phyloP scores from a whole-genome alignment of 2,329 filamentous ascomycete genomes.

The Fusarium verticillioides region DNA sequence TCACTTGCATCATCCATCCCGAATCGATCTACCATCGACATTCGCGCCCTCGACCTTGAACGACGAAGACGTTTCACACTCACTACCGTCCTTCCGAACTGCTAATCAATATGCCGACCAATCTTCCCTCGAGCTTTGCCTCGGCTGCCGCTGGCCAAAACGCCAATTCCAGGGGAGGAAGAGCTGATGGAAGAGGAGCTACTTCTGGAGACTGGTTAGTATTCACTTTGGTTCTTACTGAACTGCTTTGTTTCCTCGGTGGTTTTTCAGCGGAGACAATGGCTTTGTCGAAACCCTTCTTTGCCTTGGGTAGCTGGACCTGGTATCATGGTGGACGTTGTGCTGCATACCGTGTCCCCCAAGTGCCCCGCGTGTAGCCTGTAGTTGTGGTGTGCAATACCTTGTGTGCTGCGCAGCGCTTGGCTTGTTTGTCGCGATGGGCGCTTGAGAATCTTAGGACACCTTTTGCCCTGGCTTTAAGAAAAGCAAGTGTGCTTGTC shows the following conservation, averaged over 20 bases:
- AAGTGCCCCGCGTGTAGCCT: conserved; percentile 18
- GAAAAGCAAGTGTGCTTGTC: not conserved
- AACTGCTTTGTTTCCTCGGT: conserved; percentile 13
- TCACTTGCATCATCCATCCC: conserved; percentile 22
- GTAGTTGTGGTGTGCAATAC: conserved; percentile 21
- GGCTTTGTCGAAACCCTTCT: not conserved
- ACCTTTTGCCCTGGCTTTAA: not conserved
- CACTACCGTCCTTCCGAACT: conserved; percentile 30
- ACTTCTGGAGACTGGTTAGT: conserved; percentile 79
- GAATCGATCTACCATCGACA: conserved; percentile 27
- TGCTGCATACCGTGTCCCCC: conserved; percentile 36
- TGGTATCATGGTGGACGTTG: conserved; percentile 26
- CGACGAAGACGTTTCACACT: conserved; percentile 37
- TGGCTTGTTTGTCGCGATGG: conserved; percentile 23
- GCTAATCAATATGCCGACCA: conserved; percentile 69
- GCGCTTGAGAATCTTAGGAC: conserved; percentile 1
- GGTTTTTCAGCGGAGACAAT: not conserved
- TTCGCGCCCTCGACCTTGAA: conserved; percentile 35
- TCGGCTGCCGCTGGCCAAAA: conserved; percentile 83
- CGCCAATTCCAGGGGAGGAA: conserved; percentile 67
- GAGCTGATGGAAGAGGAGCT: conserved; percentile 65
- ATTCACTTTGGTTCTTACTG: conserved; percentile 15
- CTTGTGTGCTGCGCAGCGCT: conserved; percentile 10
- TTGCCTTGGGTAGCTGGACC: conserved; percentile 7
- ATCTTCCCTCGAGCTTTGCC: conserved; percentile 85